These are phyloP conservation scores for Nicotiana benthamiana DNA, from an alignment of 257 asterid genomes.

Conservation along the genomic window DNA sequence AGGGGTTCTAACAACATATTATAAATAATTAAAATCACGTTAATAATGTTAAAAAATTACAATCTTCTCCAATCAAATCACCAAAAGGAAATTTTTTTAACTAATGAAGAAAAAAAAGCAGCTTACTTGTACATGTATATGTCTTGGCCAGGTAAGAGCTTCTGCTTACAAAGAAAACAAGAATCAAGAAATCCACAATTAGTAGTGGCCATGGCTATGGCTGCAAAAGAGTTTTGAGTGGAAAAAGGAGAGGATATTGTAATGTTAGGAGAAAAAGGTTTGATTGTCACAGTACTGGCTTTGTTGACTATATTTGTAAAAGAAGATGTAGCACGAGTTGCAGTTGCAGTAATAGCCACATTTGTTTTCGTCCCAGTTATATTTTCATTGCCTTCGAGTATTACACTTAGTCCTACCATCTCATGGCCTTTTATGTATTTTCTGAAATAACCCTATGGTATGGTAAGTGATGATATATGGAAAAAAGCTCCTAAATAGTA, in stretches of 20 bases:
- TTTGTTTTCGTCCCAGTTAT: constrained; percentile 10
- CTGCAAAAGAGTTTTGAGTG: too few relatives aligned
- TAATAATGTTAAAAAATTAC: too few relatives aligned
- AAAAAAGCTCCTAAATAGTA: too few relatives aligned
- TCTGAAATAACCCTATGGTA: background rate
- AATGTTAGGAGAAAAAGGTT: constrained; percentile 15
- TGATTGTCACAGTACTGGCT: constrained; percentile 40
- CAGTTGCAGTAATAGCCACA: background rate
- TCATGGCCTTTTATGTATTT: constrained; percentile 18
- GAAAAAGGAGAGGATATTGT: too few relatives aligned
- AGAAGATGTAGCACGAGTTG: background rate
- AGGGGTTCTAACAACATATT: too few relatives aligned
- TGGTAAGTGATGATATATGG: too few relatives aligned
- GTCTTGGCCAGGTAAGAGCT: constrained; percentile 56
- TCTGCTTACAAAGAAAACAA: constrained; percentile 63
- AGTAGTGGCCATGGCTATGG: background rate
- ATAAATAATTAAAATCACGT: too few relatives aligned
- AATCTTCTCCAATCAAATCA: too few relatives aligned
- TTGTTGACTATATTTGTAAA: constrained; percentile 48
- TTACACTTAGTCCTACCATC: constrained; percentile 75
- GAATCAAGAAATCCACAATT: constrained; percentile 43
- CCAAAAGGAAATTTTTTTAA: background rate
- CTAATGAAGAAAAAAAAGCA: background rate
- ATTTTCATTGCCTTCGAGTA: constrained; percentile 40
- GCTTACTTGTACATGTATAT: constrained; percentile 93